A percentile compares a stretch with the other conserved stretches of the same genome.
Evolutionary conservation across 2,329 filamentous ascomycete species (phyloP).

Genomic region (Tolypocladium guangdongense): DNA sequence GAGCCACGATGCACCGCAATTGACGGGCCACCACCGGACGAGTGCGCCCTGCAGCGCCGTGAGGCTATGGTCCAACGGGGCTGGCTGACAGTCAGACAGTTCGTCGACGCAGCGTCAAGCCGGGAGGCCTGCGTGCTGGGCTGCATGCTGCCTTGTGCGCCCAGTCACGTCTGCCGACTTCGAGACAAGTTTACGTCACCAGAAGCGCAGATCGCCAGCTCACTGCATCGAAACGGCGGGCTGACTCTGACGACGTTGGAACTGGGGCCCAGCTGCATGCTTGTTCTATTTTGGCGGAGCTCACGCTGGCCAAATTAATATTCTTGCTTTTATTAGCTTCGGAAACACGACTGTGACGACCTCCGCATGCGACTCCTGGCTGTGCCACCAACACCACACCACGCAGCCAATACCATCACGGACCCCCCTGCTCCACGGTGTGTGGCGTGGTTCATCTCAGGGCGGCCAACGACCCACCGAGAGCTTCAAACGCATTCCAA

Average conservation of each 20-base stretch:
- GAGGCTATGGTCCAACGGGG: neutral
- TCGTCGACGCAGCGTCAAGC: neutral
- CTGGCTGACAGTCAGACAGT: neutral
- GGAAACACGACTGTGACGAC: neutral
- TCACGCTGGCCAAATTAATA: neutral
- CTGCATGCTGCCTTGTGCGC: neutral
- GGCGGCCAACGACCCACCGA: slow-evolving; percentile 1
- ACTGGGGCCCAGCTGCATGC: neutral
- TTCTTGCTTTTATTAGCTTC: neutral
- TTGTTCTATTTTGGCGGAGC: neutral
- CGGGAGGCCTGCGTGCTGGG: too few relatives aligned
- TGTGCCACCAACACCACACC: neutral
- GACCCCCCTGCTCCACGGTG: neutral
- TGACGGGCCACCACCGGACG: neutral
- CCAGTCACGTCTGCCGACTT: neutral
- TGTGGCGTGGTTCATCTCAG: slow-evolving; percentile 3
- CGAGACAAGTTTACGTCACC: neutral
- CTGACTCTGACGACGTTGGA: neutral
- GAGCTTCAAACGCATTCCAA: neutral
- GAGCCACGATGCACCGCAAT: neutral
- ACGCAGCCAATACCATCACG: neutral
- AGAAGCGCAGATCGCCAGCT: neutral
- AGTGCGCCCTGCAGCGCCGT: neutral
- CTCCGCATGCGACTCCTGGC: neutral
- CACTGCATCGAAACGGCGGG: neutral